Base-by-base conservation (phyloP, 2,329 filamentous ascomycete genomes). In the Basipetospora chlamydospora region DNA sequence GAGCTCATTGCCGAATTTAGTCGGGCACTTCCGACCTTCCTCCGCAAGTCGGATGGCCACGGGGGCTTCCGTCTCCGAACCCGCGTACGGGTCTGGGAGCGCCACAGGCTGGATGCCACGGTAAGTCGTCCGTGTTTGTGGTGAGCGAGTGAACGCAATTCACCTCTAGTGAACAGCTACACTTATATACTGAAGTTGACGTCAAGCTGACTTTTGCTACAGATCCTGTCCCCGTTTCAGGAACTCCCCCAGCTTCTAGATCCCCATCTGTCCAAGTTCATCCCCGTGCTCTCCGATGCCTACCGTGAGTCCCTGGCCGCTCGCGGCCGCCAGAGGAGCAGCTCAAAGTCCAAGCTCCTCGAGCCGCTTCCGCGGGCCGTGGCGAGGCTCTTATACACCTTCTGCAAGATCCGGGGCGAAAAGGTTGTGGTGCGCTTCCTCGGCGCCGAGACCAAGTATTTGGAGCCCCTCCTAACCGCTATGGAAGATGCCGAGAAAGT, bases 241-340 rank as follows among this genome's bases (percentile, higher is more conserved):
- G 87, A 95, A 63, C 79, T 92, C 45, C 90, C 90, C 13, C 90
- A 98, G 54, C 69, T 96, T 26, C 70, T 98, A 18, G 90, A 98
- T 57, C 74, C 84, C 8, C 73, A 88, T 54, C 67, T 98, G 28
- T 76, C 80, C 35, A 68, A 61, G 43, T 76, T 92, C 56, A 65
- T 96, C 34, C 79, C 83, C 17, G 62, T 72, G 28, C 65, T 96
- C 25, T 76, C 84, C 18, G 69, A 78, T 48, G 79, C 82, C 13
- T 92, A 88, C 48, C 61, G 94, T 15, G 70, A 74, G 37, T 76
- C 74, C 47, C 59, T 86, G 7, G 61, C 61, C 43, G 58, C 55
- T 33, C 54, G 58, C 51, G 60, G 54, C 45, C 53, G 53, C 41
- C 59, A 49, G 49, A 68, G 56, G 44, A 49, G 46, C 18, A 35